phyloP scores from a whole-genome alignment of 2,329 filamentous ascomycete genomes.

The Fusarium robinianum region DNA sequence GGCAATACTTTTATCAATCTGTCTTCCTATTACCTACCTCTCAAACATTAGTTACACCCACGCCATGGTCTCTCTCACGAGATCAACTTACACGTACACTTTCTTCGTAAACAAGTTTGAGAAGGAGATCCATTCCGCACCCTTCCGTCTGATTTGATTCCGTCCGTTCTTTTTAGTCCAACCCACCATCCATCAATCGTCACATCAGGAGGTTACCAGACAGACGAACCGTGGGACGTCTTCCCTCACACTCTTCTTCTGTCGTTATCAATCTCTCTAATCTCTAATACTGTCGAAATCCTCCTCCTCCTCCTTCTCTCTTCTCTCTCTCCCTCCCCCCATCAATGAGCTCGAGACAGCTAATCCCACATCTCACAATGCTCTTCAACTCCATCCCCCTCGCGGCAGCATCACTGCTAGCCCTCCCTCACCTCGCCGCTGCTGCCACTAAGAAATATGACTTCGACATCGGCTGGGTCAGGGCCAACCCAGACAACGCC shows the following conservation, averaged over 20 bases:
- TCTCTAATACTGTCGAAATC: conserved; percentile 8
- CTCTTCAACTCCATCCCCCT: conserved; percentile 15
- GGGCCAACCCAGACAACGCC: conserved; percentile 69
- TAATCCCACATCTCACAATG: conserved; percentile 20
- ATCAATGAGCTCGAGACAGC: conserved; percentile 14
- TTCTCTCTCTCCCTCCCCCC: neutral
- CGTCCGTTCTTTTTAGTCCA: too few species aligned
- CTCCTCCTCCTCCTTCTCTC: conserved; percentile 4
- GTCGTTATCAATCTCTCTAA: neutral
- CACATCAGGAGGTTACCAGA: too few species aligned
- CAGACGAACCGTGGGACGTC: conserved; percentile 5
- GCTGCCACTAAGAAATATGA: conserved; percentile 60
- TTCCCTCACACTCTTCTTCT: neutral
- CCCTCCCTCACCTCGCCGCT: conserved; percentile 24
- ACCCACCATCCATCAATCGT: too few species aligned
- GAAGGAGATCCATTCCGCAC: too few species aligned
- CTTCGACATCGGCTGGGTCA: conserved; percentile 74
- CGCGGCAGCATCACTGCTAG: conserved; percentile 25
- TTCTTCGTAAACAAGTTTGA: too few species aligned
- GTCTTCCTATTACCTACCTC: conserved; percentile 8
- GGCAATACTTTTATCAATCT: conserved; percentile 8
- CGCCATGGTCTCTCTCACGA: too few species aligned
- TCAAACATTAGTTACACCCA: too few species aligned
- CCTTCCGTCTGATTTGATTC: conserved; percentile 23
- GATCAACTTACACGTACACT: too few species aligned